Conservation (phyloP, 352 stramenopile genomes). For the Globisporangium alternatum region DNA sequence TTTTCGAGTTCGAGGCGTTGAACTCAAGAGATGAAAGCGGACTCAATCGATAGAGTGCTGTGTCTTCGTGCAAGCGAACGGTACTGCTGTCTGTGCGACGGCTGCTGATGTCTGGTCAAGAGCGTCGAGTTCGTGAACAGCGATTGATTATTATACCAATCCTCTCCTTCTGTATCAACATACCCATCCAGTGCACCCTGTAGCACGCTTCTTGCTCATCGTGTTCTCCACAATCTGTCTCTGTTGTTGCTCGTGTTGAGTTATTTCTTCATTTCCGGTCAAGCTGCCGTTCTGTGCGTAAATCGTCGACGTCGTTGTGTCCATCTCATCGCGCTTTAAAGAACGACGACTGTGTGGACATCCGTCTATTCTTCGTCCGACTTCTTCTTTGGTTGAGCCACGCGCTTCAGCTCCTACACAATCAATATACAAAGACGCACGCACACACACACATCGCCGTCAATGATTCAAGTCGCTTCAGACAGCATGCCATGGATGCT, state of each 20-base stretch:
- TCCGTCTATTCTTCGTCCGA: conserved; percentile 46
- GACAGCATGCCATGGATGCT: not conserved
- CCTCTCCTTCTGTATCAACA: not conserved
- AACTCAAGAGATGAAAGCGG: not conserved
- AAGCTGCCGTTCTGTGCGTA: not conserved
- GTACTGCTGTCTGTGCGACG: not conserved
- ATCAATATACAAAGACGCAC: not conserved
- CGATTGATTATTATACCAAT: not conserved
- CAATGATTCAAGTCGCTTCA: not conserved
- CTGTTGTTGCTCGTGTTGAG: not conserved
- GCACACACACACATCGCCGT: not conserved
- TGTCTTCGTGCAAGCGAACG: not conserved
- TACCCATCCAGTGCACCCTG: not conserved
- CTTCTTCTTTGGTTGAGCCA: conserved; percentile 48
- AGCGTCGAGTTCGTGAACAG: not conserved
- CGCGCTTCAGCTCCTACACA: conserved; percentile 62
- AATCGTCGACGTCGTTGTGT: not conserved
- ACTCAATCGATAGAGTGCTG: not conserved
- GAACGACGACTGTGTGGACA: not conserved
- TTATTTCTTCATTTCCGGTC: not conserved
- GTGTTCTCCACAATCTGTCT: not conserved
- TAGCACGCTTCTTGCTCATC: not conserved
- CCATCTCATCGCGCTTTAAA: not conserved
- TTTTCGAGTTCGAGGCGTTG: conserved; percentile 39
- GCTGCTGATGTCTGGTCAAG: not conserved